Evolutionary conservation across 331 rosid species (phyloP).

Genomic region (Rosa hybrid): DNA sequence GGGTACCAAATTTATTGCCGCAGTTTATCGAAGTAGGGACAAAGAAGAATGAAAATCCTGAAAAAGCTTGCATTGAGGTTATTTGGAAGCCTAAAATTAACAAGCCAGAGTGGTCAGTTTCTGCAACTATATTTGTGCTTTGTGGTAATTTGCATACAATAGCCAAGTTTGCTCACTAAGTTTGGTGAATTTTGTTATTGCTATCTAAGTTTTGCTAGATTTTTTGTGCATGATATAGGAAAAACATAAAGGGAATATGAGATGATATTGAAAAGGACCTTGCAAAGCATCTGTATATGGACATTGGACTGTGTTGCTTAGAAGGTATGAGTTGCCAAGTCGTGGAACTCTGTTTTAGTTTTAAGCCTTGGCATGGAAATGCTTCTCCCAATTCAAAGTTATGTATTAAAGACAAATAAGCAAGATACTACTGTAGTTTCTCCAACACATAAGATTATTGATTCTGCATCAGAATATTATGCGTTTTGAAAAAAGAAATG

Average conservation of each 20-base stretch:
- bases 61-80: constrained; percentile 74
- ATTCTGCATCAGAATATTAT: no score
- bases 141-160: not conserved
- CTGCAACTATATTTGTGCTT: not conserved
- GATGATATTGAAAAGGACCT: constrained; percentile 69
- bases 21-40: constrained; percentile 73
- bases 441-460: no score
- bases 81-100: constrained; percentile 70
- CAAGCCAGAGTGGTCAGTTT: constrained; percentile 48
- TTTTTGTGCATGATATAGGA: constrained; percentile 37
- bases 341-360: no score
- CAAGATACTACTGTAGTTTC: no score
- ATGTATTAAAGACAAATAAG: no score
- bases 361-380: no score
- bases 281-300: constrained; percentile 61
- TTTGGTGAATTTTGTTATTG: not conserved
- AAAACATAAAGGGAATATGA: constrained; percentile 69
- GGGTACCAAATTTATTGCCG: constrained; percentile 64
- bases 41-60: constrained; percentile 84
- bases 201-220: not conserved
- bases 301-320: no score
- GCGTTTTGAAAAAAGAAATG: no score
- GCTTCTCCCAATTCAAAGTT: no score
- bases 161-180: not conserved
- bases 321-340: no score